phyloP scores from a whole-genome alignment of 2,329 filamentous ascomycete genomes.

The Penicillium sclerotiorum region DNA sequence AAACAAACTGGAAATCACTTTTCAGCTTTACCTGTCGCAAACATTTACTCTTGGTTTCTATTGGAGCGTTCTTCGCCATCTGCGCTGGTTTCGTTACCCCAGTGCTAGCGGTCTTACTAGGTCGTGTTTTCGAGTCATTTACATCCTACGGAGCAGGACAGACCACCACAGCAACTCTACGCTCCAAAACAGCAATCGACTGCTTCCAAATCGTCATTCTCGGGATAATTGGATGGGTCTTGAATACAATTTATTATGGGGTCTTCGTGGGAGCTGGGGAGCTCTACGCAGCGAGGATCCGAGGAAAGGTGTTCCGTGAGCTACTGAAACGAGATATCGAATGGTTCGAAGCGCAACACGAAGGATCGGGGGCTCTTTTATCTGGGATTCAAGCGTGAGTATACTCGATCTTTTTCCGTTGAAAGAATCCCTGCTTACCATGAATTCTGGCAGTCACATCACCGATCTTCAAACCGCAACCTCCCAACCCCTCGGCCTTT shows the following conservation, averaged over 20 bases:
- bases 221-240: conserved; percentile 66
- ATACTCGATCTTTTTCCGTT: not conserved
- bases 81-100: conserved; percentile 66
- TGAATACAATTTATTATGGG: conserved; percentile 67
- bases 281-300: conserved; percentile 69
- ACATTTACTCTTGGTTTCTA: conserved; percentile 59
- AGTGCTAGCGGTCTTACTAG: conserved; percentile 69
- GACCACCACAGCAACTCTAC: conserved; percentile 54
- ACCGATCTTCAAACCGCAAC: conserved; percentile 79
- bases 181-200: conserved; percentile 60
- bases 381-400: conserved; percentile 70
- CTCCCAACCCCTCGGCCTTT: conserved; percentile 75
- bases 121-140: conserved; percentile 73
- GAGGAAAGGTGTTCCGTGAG: conserved; percentile 66
- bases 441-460: conserved; percentile 63
- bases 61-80: conserved; percentile 60
- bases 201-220: too few species aligned
- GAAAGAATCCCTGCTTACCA: conserved; percentile 3
- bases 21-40: conserved; percentile 71
- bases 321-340: conserved; percentile 73
- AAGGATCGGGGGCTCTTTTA: conserved; percentile 73
- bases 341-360: conserved; percentile 77
- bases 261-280: conserved; percentile 81
- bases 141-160: conserved; percentile 64
- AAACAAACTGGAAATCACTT: conserved; percentile 56